phyloP scores from a whole-genome alignment of 495 filamentous ascomycete genomes.

The Trichoderma erinaceum region DNA sequence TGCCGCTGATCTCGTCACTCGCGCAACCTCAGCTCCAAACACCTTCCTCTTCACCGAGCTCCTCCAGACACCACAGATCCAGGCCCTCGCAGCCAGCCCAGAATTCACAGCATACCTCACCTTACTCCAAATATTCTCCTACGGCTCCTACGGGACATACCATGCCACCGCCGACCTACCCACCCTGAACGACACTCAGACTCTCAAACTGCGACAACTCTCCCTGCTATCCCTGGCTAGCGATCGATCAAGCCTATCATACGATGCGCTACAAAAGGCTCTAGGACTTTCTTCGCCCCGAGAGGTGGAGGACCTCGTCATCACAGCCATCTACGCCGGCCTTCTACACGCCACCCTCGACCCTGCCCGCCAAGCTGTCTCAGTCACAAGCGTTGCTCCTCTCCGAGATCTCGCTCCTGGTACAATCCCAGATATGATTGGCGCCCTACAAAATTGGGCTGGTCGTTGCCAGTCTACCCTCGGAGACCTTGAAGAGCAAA shows the following conservation, averaged over 20 bases:
- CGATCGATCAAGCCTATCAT: slow-evolving; percentile 58
- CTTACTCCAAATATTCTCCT: slow-evolving; percentile 85
- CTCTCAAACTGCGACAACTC: slow-evolving; percentile 82
- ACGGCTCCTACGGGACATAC: slow-evolving; percentile 82
- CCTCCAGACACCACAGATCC: slow-evolving; percentile 73
- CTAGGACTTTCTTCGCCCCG: slow-evolving; percentile 63
- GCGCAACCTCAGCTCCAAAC: slow-evolving; percentile 80
- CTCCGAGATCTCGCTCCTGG: slow-evolving; percentile 77
- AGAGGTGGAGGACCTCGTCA: slow-evolving; percentile 84
- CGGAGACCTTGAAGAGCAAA: slow-evolving; percentile 65
- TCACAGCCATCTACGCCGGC: slow-evolving; percentile 78
- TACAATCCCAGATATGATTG: slow-evolving; percentile 59
- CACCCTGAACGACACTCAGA: slow-evolving; percentile 61
- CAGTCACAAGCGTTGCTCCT: slow-evolving; percentile 70
- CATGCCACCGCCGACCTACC: slow-evolving; percentile 49
- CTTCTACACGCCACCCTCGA: slow-evolving; percentile 78
- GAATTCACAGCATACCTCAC: slow-evolving; percentile 50
- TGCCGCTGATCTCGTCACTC: slow-evolving; percentile 76
- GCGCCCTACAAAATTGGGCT: slow-evolving; percentile 66
- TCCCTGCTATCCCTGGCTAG: slow-evolving; percentile 72
- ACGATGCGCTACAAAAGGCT: slow-evolving; percentile 55
- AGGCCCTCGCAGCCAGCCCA: slow-evolving; percentile 52
- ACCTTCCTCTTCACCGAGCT: slow-evolving; percentile 95
- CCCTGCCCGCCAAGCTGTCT: slow-evolving; percentile 61
- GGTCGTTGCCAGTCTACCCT: slow-evolving; percentile 69